A percentile compares a stretch with the other conserved stretches of the same genome.
phyloP scores from a whole-genome alignment of 441 rosid species.

The Adansonia madagascariensis region DNA sequence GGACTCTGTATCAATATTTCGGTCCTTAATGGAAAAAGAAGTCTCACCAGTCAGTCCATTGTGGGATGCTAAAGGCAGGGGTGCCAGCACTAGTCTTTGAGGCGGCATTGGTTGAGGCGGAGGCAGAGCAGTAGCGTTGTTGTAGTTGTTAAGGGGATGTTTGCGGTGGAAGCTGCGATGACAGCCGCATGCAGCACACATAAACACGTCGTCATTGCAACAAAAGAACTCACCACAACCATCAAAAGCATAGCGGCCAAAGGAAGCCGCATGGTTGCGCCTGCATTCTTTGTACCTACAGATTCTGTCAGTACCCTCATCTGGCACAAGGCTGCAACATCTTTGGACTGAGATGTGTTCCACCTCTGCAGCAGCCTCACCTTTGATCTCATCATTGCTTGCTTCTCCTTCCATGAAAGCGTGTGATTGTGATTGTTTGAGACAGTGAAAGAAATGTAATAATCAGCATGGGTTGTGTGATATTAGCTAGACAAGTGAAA shows the following conservation, averaged over 20 bases:
- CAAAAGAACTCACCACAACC: constrained; percentile 22
- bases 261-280: constrained; percentile 21
- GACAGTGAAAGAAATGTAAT: not conserved
- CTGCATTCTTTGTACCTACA: constrained; percentile 22
- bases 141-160: not conserved
- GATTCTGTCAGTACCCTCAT: not conserved
- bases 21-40: not conserved
- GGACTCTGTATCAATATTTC: not conserved
- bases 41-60: constrained; percentile 22
- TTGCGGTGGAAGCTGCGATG: constrained; percentile 29
- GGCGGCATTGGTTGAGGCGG: not conserved
- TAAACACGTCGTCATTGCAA: not conserved
- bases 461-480: not conserved
- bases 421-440: not conserved
- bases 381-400: not conserved
- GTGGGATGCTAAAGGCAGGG: constrained; percentile 16
- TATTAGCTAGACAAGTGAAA: constrained; percentile 12
- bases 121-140: not conserved
- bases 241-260: constrained; percentile 10
- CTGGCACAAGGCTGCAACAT: not conserved
- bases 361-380: not conserved
- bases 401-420: constrained; percentile 20
- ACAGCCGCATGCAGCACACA: constrained; percentile 28
- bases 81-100: not conserved
- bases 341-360: not conserved